A percentile compares a stretch with the other conserved stretches of the same genome.
phyloP scores from a whole-genome alignment of 192 early-diverging fungal genomes.

The Entomortierella beljakovae region DNA sequence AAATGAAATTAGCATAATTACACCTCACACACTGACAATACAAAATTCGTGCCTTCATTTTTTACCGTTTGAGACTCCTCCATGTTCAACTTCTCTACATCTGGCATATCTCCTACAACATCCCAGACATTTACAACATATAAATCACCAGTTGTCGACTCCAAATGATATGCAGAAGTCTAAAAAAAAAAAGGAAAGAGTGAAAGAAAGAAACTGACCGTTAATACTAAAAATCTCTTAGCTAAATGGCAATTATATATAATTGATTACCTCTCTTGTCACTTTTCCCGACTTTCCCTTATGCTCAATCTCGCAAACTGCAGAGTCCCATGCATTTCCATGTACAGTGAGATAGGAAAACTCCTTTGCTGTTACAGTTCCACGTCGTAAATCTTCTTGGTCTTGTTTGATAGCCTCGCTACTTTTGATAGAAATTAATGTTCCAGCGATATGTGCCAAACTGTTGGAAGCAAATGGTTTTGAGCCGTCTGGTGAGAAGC shows the following conservation, averaged over 20 bases:
- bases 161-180: conserved; percentile 53
- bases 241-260: too few relatives aligned
- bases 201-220: background rate
- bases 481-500: conserved; percentile 29
- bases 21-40: background rate
- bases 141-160: conserved; percentile 31
- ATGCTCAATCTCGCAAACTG: conserved; percentile 54
- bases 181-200: conserved; percentile 10
- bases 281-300: conserved; percentile 59
- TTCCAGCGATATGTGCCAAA: conserved; percentile 47
- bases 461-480: conserved; percentile 41
- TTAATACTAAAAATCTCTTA: too few relatives aligned
- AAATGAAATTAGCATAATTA: background rate
- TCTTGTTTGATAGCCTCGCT: conserved; percentile 41
- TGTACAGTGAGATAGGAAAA: conserved; percentile 37
- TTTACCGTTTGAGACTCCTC: conserved; percentile 43
- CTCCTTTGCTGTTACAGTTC: conserved; percentile 11
- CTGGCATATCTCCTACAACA: conserved; percentile 46
- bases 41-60: background rate
- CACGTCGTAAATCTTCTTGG: conserved; percentile 21
- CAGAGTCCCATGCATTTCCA: conserved; percentile 43
- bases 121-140: conserved; percentile 34
- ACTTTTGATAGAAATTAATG: conserved; percentile 48
- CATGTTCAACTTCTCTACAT: conserved; percentile 41
- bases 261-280: conserved; percentile 42